These are phyloP conservation scores for Hymenoscyphus salicellus DNA, from an alignment of 2,329 filamentous ascomycete genomes.

Conservation along the genomic window DNA sequence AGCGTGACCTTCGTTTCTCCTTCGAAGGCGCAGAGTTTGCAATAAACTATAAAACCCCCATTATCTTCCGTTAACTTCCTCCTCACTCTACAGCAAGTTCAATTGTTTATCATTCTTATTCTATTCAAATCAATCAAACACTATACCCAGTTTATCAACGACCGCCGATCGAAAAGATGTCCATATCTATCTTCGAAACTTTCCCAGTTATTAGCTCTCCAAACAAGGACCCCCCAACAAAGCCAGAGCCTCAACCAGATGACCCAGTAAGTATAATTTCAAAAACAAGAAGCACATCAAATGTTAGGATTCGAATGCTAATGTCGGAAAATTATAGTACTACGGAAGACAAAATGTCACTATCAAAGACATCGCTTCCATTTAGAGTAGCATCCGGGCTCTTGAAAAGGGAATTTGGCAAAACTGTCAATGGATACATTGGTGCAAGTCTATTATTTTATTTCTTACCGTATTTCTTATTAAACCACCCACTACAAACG, in stretches of 20 bases:
- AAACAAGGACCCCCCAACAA: background rate
- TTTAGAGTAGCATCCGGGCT: background rate
- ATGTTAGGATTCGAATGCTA: background rate
- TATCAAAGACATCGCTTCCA: background rate
- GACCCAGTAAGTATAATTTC: slow-evolving; percentile 3
- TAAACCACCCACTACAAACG: no score
- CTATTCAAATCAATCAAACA: no score
- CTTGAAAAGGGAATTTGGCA: no score
- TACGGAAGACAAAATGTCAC: slow-evolving; percentile 2
- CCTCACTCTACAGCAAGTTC: no score
- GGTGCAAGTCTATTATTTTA: no score
- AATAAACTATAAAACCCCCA: no score
- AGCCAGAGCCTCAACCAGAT: slow-evolving; percentile 10
- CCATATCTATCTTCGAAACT: background rate
- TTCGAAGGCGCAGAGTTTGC: no score
- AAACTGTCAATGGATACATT: no score
- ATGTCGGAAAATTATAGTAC: background rate
- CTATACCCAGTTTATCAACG: background rate
- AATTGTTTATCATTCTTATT: no score
- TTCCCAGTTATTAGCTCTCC: background rate
- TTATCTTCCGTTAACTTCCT: no score
- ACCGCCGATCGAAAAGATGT: background rate
- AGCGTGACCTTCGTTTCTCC: no score
- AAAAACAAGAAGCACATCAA: background rate
- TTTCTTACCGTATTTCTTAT: no score